These are phyloP conservation scores for Heterobasidion annosum DNA, from an alignment of 1,284 basidiomycete genomes.

Conservation along the genomic window DNA sequence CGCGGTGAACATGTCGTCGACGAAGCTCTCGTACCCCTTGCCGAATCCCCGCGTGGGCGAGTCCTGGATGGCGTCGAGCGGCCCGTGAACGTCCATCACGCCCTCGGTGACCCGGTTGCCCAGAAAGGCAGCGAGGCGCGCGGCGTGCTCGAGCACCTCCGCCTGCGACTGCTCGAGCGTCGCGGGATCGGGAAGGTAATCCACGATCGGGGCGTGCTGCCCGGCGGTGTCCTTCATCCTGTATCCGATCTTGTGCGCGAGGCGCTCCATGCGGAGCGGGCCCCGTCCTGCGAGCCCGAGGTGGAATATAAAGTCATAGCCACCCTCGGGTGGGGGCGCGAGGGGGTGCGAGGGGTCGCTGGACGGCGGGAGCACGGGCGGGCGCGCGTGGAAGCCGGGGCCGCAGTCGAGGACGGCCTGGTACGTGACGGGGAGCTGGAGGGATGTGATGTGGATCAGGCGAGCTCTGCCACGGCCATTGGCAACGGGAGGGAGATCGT, in stretches of 20 bases:
- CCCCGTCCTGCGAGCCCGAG: conserved; percentile 63
- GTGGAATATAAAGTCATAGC: conserved; percentile 72
- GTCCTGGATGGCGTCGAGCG: conserved; percentile 15
- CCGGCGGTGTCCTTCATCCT: conserved; percentile 60
- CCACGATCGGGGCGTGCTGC: conserved; percentile 45
- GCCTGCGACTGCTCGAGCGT: conserved; percentile 22
- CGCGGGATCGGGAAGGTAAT: conserved; percentile 19
- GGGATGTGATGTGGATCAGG: conserved; percentile 49
- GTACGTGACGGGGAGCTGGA: conserved; percentile 56
- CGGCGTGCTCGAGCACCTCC: conserved; percentile 24
- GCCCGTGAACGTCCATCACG: conserved; percentile 13
- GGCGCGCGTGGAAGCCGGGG: conserved; percentile 51
- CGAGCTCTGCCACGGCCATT: conserved; percentile 13
- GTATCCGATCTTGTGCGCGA: conserved; percentile 65
- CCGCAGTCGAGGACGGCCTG: conserved; percentile 48
- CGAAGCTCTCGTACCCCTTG: conserved; percentile 36
- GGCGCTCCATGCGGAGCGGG: conserved; percentile 52
- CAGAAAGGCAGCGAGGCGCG: conserved; percentile 6
- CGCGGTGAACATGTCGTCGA: conserved; percentile 36
- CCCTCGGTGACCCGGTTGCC: not conserved
- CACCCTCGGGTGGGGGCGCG: conserved; percentile 37
- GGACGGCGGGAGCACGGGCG: conserved; percentile 43
- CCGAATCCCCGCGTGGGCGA: conserved; percentile 39
- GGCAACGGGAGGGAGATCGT: conserved; percentile 7
- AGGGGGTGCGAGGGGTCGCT: conserved; percentile 22